A percentile compares a stretch with the other conserved stretches of the same genome.
These are phyloP conservation scores for Lactarius akahatsu DNA, from an alignment of 768 basidiomycete species.

Conservation along the genomic window DNA sequence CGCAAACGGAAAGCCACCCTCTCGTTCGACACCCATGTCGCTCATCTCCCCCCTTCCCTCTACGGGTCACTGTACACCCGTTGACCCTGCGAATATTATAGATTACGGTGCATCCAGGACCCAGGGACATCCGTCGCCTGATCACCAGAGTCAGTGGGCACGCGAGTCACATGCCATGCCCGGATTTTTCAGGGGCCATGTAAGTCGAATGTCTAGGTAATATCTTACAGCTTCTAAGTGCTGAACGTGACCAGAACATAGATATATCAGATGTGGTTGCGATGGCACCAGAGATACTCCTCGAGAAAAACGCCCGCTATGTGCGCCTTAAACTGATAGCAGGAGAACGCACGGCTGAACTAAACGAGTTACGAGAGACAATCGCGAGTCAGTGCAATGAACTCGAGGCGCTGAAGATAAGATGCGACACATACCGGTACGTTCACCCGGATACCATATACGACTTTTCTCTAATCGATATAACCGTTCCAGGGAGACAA, in stretches of 20 bases:
- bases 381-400: neutral
- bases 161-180: neutral
- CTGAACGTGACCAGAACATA: neutral
- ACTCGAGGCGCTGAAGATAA: neutral
- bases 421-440: neutral
- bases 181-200: neutral
- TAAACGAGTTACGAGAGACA: neutral
- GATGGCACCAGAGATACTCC: neutral
- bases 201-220: neutral
- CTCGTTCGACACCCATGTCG: neutral
- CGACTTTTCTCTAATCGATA: neutral
- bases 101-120: neutral
- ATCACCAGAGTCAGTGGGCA: neutral
- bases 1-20: neutral
- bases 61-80: neutral
- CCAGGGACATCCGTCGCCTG: neutral
- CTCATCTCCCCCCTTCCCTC: neutral
- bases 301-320: neutral
- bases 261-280: neutral
- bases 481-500: neutral
- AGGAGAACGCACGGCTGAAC: neutral
- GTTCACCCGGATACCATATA: neutral
- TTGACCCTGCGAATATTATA: neutral
- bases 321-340: neutral
- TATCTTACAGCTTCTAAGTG: neutral